Evolutionary conservation across 306 rosid species (phyloP), one percentile per base, ranked within the genome.

Genomic region (Cyclanthera cordifolia): DNA sequence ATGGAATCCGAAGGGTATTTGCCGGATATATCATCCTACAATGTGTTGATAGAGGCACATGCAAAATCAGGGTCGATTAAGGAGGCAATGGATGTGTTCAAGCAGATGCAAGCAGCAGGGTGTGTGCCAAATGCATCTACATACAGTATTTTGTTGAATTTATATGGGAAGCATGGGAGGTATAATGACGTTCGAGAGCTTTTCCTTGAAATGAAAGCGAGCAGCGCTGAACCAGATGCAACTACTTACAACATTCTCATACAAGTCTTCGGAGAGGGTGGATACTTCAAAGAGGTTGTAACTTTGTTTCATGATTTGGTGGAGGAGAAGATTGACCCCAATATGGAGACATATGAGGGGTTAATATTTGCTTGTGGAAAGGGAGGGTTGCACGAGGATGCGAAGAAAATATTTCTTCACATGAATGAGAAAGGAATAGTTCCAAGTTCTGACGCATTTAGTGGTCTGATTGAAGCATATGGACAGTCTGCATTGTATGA

Each of bases 101-200:
- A 95, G 82, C 97, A 94, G 88, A 94, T 94, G 97, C 99, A 94
- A 74, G 85, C 67, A 0, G 97, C 97, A 0, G 96, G 99, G 63
- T 90, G 97, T 72, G 74, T 76, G 82, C 83, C 95, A 0, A 94
- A 90, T 69, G 96, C 95, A 0, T 74, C 83, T 9, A 90, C 96
- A 0, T 94, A 90, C 25, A 90, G 97, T 80, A 82, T 80, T 78
- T 58, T 94, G 75, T 80, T 94, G 84, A 88, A 82, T 75, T 75
- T 94, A 80, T 86, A 88, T 77, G 96, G 97, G 73, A 87, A 72
- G 77, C 80, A 76, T 70, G 97, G 95, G 67, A 82, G 88, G 77
- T 94, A 90, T 69, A 90, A 94, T 60, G 95, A 94, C 79, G 97
- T 94, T 68, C 83, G 97, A 4, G 89, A 88, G 53, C 96, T 94